These are phyloP conservation scores for Tulasnella sp. DNA, from an alignment of 768 basidiomycete genomes.

Conservation along the genomic window DNA sequence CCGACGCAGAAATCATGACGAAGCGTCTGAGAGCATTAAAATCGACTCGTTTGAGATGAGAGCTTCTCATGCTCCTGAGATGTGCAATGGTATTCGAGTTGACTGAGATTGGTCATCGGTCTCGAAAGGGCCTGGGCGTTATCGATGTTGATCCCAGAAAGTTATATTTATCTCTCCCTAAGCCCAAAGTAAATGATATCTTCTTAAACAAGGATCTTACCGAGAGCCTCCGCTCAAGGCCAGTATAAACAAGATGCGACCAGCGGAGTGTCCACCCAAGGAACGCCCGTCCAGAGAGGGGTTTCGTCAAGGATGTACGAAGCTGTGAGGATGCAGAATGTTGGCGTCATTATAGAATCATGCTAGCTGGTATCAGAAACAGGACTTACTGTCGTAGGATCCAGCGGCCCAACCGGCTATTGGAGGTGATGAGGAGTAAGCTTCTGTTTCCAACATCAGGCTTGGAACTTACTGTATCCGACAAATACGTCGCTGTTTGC, in stretches of 20 bases:
- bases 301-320: conserved; percentile 25
- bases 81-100: no score
- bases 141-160: background rate
- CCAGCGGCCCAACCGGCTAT: conserved; percentile 24
- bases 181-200: background rate
- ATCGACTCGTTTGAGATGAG: no score
- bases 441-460: background rate
- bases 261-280: background rate
- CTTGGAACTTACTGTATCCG: conserved; percentile 7
- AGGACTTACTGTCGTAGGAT: conserved; percentile 14
- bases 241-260: background rate
- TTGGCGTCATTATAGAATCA: background rate
- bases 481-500: conserved; percentile 27
- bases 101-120: no score
- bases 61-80: no score
- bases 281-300: background rate
- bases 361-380: background rate
- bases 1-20: no score
- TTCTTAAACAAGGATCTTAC: background rate
- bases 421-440: background rate
- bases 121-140: background rate
- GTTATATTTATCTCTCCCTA: background rate
- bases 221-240: background rate
- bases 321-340: background rate
- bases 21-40: no score